These are phyloP conservation scores for Nannochloropsis oceanica DNA, from an alignment of 108 stramenopile species.

Conservation along the genomic window DNA sequence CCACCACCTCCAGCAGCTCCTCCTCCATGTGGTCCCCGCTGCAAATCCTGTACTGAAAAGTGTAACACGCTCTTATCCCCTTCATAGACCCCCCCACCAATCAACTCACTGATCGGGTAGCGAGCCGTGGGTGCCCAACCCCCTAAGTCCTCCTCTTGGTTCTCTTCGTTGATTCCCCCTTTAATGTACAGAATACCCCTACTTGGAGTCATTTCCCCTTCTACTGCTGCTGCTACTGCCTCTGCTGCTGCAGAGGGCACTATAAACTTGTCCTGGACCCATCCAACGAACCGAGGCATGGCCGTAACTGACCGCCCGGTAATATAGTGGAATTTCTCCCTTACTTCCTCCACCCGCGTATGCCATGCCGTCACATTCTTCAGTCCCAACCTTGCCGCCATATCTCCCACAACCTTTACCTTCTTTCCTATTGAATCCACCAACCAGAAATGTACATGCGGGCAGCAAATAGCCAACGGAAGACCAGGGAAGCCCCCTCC, in stretches of 20 bases:
- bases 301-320: slow-evolving; percentile 33
- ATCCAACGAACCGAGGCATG: slow-evolving; percentile 32
- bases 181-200: slow-evolving; percentile 17
- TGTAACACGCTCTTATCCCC: neutral
- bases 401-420: slow-evolving; percentile 32
- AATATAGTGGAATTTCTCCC: slow-evolving; percentile 26
- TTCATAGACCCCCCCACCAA: neutral
- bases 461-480: slow-evolving; percentile 36
- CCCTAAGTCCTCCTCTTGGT: slow-evolving; percentile 1
- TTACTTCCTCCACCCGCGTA: slow-evolving; percentile 31
- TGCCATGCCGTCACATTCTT: slow-evolving; percentile 24
- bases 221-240: neutral
- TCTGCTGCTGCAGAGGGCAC: neutral
- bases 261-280: slow-evolving; percentile 10
- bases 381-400: slow-evolving; percentile 24
- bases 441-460: slow-evolving; percentile 24
- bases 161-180: slow-evolving; percentile 1
- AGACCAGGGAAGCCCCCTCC: slow-evolving; percentile 38
- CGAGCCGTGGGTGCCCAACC: neutral
- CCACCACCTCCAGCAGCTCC: neutral
- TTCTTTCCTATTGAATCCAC: slow-evolving; percentile 35
- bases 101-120: neutral
- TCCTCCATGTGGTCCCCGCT: neutral
- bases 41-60: neutral
- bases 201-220: neutral